Base-by-base conservation (phyloP, 1,284 basidiomycete genomes). In the Marasmius fiardii region DNA sequence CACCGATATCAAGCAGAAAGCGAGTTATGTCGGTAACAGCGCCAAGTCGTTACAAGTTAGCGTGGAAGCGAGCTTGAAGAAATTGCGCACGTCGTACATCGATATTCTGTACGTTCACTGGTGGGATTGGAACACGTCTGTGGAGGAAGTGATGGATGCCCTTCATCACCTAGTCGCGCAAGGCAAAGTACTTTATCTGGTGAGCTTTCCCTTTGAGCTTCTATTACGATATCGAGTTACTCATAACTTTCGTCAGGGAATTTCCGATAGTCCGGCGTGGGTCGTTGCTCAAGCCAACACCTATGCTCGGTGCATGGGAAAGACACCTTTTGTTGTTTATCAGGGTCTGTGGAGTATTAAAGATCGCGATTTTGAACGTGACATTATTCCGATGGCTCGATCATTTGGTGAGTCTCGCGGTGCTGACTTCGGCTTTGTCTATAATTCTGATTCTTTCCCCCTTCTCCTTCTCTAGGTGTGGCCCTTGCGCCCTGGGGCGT, bases 281-380 rank as follows among this genome's bases (percentile, higher is more conserved):
- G 56, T 77, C 14, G 76, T 78, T 2, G 55, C 72, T 7, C 67
- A 20, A 20, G 39, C 20, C 11, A 20, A 18, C 2, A 20, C 39
- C 2, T 20, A 41, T 4, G 39, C 39, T 16, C 16, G 39, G 39
- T 18, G 16, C 16, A 41, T n/a, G 39, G 39, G 16, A n/a, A 41
- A 41, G 60, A 41, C 39, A 16, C 39, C 39, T 8, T 41, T 41
- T n/a, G 20, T 20, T 18, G 68, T 82, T 37, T 83, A 82, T 59
- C 79, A 82, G 67, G 80, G 39, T 41, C n/a, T 41, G 20, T 41
- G 39, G 39, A 41, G 20, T 16, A n/a, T 41, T 16, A 16, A 18
- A 7, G 39, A 41, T 7, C 39, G 39, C 2, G 16, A 16, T 41
- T n/a, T 41, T 41, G 39, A 41, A n/a, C 16, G 39, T 7, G 39